Evolutionary conservation across 2,329 filamentous ascomycete genomes (phyloP).

Genomic region (Pseudogymnoascus sp.): DNA sequence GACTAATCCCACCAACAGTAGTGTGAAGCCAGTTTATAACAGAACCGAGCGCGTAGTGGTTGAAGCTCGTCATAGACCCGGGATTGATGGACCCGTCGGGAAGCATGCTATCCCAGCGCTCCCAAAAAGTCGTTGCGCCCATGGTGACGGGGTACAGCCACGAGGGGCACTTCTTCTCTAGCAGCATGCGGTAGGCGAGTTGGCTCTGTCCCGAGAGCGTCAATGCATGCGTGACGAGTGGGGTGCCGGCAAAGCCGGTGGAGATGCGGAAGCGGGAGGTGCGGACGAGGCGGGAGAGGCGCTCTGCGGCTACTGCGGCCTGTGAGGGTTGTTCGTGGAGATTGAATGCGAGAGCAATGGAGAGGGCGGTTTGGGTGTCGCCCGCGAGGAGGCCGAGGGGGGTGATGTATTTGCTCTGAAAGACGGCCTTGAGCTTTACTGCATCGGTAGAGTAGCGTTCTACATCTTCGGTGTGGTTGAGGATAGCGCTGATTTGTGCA

Average conservation of each 20-base stretch:
- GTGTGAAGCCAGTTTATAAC: slow-evolving; percentile 31
- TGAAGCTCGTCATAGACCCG: slow-evolving; percentile 31
- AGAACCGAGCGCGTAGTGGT: slow-evolving; percentile 32
- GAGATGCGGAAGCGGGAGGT: slow-evolving; percentile 20
- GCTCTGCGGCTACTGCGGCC: slow-evolving; percentile 12
- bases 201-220: slow-evolving; percentile 14
- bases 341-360: slow-evolving; percentile 23
- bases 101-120: slow-evolving; percentile 33
- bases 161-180: slow-evolving; percentile 30
- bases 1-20: slow-evolving; percentile 28
- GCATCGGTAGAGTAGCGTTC: slow-evolving; percentile 20
- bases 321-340: slow-evolving; percentile 15
- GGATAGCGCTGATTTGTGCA: slow-evolving; percentile 28
- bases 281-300: slow-evolving; percentile 19
- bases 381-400: slow-evolving; percentile 19
- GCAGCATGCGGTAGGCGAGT: slow-evolving; percentile 32
- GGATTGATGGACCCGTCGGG: slow-evolving; percentile 30
- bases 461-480: slow-evolving; percentile 28
- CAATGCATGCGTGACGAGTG: slow-evolving; percentile 19
- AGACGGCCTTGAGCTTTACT: slow-evolving; percentile 18
- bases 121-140: slow-evolving; percentile 33
- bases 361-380: slow-evolving; percentile 25
- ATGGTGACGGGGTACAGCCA: slow-evolving; percentile 33
- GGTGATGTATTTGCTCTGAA: slow-evolving; percentile 26
- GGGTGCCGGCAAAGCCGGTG: slow-evolving; percentile 28